Percentiles rank a stretch among this genome's conserved stretches.
These are phyloP conservation scores for Trichodelitschia bisporula DNA, from an alignment of 495 filamentous ascomycete genomes.

Conservation along the genomic window DNA sequence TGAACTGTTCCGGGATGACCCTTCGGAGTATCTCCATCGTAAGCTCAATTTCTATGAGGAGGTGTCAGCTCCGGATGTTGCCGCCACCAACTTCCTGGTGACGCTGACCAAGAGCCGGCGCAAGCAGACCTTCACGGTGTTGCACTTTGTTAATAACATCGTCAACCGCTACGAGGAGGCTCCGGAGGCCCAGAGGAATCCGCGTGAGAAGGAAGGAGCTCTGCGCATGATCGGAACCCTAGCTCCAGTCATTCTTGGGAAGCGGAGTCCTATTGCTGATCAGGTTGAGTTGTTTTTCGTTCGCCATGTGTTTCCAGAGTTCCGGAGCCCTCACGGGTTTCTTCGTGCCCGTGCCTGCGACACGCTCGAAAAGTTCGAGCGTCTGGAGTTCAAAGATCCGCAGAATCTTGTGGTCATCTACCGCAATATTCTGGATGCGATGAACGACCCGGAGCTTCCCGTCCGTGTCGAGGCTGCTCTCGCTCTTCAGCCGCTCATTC, in stretches of 20 bases:
- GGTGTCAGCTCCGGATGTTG: constrained; percentile 83
- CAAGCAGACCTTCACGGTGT: constrained; percentile 83
- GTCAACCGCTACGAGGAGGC: constrained; percentile 76
- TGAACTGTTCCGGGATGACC: constrained; percentile 80
- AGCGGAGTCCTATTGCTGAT: constrained; percentile 92
- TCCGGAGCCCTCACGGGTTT: constrained; percentile 79
- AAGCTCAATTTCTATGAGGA: constrained; percentile 98
- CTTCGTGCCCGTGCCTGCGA: constrained; percentile 88
- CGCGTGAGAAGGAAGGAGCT: constrained; percentile 88
- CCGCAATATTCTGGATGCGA: constrained; percentile 85
- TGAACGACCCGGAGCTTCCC: constrained; percentile 77
- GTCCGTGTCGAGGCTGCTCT: constrained; percentile 88
- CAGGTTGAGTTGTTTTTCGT: constrained; percentile 99
- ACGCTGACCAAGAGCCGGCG: constrained; percentile 82
- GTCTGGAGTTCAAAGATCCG: constrained; percentile 83
- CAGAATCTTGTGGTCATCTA: constrained; percentile 90
- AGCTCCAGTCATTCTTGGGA: constrained; percentile 78
- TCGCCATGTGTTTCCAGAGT: constrained; percentile 93
- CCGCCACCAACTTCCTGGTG: constrained; percentile 88
- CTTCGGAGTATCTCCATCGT: constrained; percentile 84
- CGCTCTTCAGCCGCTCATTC: constrained; percentile 80
- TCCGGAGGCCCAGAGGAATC: constrained; percentile 65
- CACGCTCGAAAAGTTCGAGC: constrained; percentile 90
- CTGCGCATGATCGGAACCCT: constrained; percentile 93
- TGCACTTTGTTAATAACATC: constrained; percentile 78